These are phyloP conservation scores for Dioszegia crocea DNA, from an alignment of 768 basidiomycete species.

Conservation along the genomic window DNA sequence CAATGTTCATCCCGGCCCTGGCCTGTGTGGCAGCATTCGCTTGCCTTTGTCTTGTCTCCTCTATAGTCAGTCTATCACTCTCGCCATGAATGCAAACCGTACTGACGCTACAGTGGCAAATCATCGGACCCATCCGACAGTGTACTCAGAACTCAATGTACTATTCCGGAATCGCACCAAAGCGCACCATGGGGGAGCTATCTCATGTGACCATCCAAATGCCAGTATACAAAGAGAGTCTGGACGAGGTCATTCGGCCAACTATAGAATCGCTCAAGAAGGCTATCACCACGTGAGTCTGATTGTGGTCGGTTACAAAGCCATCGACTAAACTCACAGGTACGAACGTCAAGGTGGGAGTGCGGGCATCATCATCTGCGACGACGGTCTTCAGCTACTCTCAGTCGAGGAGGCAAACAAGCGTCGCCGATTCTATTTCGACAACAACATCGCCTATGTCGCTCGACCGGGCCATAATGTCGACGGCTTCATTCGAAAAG, in stretches of 20 bases:
- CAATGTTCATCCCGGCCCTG: conserved; percentile 65
- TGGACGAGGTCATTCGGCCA: conserved; percentile 57
- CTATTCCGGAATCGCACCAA: conserved; percentile 57
- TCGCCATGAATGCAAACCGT: neutral
- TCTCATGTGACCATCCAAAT: conserved; percentile 33
- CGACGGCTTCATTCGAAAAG: conserved; percentile 73
- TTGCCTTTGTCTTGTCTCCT: conserved; percentile 38
- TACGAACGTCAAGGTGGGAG: conserved; percentile 82
- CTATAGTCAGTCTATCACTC: conserved; percentile 47
- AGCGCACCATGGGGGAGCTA: conserved; percentile 36
- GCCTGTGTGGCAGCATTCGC: conserved; percentile 58
- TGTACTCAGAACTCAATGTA: conserved; percentile 79
- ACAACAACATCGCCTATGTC: conserved; percentile 72
- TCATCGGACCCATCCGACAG: conserved; percentile 75
- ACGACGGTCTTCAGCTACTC: conserved; percentile 74
- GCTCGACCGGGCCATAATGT: conserved; percentile 70
- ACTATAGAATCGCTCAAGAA: conserved; percentile 68
- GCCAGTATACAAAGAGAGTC: conserved; percentile 28
- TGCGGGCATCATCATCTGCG: conserved; percentile 72
- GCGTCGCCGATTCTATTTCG: conserved; percentile 68
- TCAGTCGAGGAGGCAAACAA: conserved; percentile 61
- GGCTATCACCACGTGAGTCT: conserved; percentile 71
- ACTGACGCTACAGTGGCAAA: conserved; percentile 27
- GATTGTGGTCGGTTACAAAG: neutral
- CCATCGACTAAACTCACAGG: neutral